A percentile compares a stretch with the other conserved stretches of the same genome.
phyloP scores from a whole-genome alignment of 164 flowering plant species.

The Sextonia rubra region DNA sequence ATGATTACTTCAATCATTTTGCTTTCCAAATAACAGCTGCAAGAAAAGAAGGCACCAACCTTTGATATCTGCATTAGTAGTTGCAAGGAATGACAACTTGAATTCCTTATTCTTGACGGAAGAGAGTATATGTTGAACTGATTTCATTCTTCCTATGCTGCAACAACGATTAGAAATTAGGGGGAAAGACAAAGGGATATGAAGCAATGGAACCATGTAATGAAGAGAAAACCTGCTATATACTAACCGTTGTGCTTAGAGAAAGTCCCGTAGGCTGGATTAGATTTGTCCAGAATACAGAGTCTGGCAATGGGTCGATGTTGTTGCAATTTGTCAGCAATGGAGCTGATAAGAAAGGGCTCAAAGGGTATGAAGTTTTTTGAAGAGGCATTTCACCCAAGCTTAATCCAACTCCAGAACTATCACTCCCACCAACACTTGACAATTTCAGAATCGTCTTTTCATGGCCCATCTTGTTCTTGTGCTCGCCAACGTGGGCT shows the following conservation, averaged over 20 bases:
- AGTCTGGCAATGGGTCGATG: conserved; percentile 66
- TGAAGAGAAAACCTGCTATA: conserved; percentile 1
- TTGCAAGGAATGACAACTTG: background rate
- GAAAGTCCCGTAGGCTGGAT: conserved; percentile 57
- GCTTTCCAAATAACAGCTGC: background rate
- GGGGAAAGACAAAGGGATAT: background rate
- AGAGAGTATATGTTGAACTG: conserved; percentile 46
- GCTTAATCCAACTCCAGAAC: conserved; percentile 41
- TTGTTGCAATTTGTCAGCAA: conserved; percentile 56
- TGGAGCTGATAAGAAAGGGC: conserved; percentile 63
- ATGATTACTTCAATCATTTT: too few species aligned
- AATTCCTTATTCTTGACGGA: conserved; percentile 27
- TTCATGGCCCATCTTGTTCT: conserved; percentile 45
- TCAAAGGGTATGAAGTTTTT: conserved; percentile 44
- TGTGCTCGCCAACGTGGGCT: conserved; percentile 30
- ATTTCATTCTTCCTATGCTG: conserved; percentile 72
- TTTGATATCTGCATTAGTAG: background rate
- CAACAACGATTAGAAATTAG: conserved; percentile 3
- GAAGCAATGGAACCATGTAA: background rate
- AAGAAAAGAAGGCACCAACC: background rate
- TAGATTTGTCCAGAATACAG: conserved; percentile 70
- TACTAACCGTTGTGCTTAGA: conserved; percentile 60
- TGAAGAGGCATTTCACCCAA: conserved; percentile 54
- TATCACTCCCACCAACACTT: conserved; percentile 47
- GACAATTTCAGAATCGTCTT: conserved; percentile 54